phyloP scores from a whole-genome alignment of 768 basidiomycete species.

The Lyophyllum shimeji region DNA sequence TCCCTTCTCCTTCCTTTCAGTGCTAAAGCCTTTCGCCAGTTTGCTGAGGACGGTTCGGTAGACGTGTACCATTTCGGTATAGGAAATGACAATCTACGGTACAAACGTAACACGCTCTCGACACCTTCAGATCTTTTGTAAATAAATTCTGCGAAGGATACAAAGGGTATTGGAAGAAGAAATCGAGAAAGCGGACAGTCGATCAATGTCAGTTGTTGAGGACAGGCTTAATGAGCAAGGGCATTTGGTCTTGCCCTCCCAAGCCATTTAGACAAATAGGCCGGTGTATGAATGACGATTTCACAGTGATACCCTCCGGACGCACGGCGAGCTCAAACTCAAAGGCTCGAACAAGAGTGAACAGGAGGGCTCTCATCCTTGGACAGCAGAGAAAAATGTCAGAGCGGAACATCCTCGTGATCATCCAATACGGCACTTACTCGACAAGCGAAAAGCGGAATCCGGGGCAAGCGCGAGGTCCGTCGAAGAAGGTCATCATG shows the following conservation, averaged over 20 bases:
- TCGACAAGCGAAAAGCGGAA: constrained; percentile 61
- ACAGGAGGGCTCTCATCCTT: constrained; percentile 41
- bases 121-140: no score
- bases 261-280: constrained; percentile 41
- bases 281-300: constrained; percentile 39
- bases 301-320: constrained; percentile 38
- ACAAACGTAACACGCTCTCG: no score
- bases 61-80: no score
- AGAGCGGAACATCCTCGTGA: background rate
- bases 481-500: constrained; percentile 61
- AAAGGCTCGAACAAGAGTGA: constrained; percentile 51
- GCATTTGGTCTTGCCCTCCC: constrained; percentile 41
- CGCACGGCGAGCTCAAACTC: constrained; percentile 57
- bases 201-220: no score
- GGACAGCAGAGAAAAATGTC: background rate
- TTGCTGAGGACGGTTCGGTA: no score
- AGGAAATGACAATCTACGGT: no score
- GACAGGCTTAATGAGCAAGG: constrained; percentile 35
- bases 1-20: no score
- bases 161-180: no score
- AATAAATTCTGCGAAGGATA: no score
- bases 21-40: no score
- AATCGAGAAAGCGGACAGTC: no score
- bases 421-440: constrained; percentile 26
- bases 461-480: constrained; percentile 65